Evolutionary conservation across 129 eudicot species (phyloP), one percentile per base, ranked within the genome.

Genomic region (Pulicaria dysenterica): DNA sequence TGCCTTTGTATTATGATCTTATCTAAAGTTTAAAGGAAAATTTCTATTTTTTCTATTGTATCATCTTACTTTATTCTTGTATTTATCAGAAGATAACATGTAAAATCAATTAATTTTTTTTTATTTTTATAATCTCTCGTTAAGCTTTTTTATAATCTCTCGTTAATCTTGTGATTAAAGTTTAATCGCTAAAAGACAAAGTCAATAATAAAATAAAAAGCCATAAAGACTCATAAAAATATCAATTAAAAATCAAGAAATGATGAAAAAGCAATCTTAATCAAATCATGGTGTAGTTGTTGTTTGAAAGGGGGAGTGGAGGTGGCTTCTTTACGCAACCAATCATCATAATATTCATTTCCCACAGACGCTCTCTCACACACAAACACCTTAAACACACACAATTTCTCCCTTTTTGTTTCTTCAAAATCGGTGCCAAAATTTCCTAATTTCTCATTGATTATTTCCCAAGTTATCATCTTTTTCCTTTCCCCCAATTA

Each of bases 281-380:
- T 77, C 46, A 47, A 68, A 76, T 77, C 66, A 75, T 66, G 53
- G 69, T 36, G 58, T 77, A 24, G 73, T 66, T 57, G 81, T 61
- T 50, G 80, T 40, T 47, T 45, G 47, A 51, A 31, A 43, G 38
- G 38, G 45, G 37, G 34, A 74, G 79, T 74, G 79, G 79, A 63
- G 56, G 13, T 74, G 55, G 40, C 58, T 49, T 69, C 76, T 77
- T 70, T 77, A 61, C 71, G 71, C 72, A 42, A 77, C 60, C 70
- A 70, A 77, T 70, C 43, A 59, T 69, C 74, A 19, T 77, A 69
- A 69, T 50, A 70, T 77, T 70, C 76, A 44, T 42, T 39, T 46
- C 50, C 73, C 79, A 75, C 16, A 66, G 7, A 65, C 73, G 43
- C 73, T 66, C 67, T 66, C 72, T 44, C 59, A 65, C 58, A 66